phyloP scores from a whole-genome alignment of 2,329 filamentous ascomycete genomes.

The Chrysoporthe cubensis region DNA sequence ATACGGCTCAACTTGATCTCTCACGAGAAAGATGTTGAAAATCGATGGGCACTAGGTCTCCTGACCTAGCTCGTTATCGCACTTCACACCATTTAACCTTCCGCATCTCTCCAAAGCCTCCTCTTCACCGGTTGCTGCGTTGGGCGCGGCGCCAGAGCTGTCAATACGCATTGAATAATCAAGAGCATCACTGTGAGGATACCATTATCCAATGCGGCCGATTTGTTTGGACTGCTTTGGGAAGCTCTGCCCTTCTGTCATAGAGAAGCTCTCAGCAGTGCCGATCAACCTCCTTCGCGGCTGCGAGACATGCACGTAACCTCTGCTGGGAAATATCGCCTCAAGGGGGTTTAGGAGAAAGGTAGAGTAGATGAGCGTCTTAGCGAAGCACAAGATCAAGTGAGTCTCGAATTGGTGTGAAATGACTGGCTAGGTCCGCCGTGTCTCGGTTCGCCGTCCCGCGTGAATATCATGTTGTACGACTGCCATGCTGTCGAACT shows the following conservation, averaged over 20 bases:
- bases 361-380: background rate
- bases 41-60: too few relatives aligned
- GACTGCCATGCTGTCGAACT: background rate
- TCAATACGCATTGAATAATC: background rate
- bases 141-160: background rate
- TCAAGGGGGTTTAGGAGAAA: too few relatives aligned
- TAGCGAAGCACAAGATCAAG: background rate
- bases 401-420: background rate
- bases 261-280: background rate
- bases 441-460: background rate
- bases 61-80: background rate
- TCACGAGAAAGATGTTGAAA: too few relatives aligned
- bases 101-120: background rate
- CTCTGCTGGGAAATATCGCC: background rate
- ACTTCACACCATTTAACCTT: background rate
- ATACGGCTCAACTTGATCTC: too few relatives aligned
- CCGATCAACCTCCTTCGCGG: background rate
- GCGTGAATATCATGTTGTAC: slow-evolving; percentile 10
- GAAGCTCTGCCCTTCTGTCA: background rate
- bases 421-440: background rate
- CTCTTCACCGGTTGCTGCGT: background rate
- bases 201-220: background rate
- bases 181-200: background rate
- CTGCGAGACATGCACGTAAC: background rate
- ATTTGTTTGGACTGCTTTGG: background rate